These are phyloP conservation scores for Cladosporium sp. DNA, from an alignment of 2,329 filamentous ascomycete genomes.

Conservation along the genomic window DNA sequence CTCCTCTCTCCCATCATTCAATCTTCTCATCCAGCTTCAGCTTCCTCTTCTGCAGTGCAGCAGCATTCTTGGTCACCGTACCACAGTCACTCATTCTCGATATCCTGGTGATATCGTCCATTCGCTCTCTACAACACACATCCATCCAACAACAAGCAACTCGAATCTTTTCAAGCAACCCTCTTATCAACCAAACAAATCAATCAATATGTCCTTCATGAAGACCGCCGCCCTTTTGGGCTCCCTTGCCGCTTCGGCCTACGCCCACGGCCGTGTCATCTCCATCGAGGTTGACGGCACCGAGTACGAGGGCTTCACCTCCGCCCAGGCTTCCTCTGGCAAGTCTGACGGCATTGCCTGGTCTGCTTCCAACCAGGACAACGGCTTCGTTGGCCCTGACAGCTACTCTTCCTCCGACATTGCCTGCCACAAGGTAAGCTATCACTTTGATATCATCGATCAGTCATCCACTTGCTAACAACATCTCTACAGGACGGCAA, in stretches of 20 bases:
- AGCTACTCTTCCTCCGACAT: constrained; percentile 30
- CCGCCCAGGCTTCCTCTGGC: constrained; percentile 8
- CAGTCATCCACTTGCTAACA: too few species aligned
- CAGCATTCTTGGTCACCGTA: constrained; percentile 12
- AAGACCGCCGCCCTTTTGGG: constrained; percentile 31
- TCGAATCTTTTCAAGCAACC: constrained; percentile 1
- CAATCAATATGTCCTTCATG: constrained; percentile 29
- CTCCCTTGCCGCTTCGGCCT: constrained; percentile 21
- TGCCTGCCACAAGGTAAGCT: constrained; percentile 53
- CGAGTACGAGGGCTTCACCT: constrained; percentile 7
- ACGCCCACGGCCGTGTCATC: constrained; percentile 17
- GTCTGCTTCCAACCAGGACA: constrained; percentile 38
- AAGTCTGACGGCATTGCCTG: constrained; percentile 12
- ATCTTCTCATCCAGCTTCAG: constrained; percentile 14
- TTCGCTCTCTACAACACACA: constrained; percentile 14
- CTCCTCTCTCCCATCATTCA: constrained; percentile 11
- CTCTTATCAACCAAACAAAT: not conserved
- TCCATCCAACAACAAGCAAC: not conserved
- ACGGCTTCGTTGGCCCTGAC: constrained; percentile 33
- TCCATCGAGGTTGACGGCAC: constrained; percentile 12
- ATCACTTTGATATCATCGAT: too few species aligned
- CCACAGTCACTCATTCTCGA: constrained; percentile 18
- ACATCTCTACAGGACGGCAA: constrained; percentile 36
- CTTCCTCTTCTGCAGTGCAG: constrained; percentile 12
- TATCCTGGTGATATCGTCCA: constrained; percentile 21